phyloP scores from a whole-genome alignment of 176 grass and related monocot species.

The Coix lacrymajobi region DNA sequence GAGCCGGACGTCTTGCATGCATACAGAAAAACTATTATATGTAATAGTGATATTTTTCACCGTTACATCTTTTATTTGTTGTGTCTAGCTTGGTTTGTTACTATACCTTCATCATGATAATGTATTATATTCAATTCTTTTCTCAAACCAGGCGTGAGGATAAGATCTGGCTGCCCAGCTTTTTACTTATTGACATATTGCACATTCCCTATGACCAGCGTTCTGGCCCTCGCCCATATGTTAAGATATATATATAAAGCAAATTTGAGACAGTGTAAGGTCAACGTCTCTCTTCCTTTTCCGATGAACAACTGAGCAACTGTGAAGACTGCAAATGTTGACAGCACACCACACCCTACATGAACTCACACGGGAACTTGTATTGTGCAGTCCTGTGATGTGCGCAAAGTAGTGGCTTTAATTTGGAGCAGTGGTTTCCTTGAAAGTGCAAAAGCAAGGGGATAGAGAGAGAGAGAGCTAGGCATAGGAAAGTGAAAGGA shows the following conservation, averaged over 20 bases:
- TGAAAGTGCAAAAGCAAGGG: slow-evolving; percentile 42
- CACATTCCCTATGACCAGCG: background rate
- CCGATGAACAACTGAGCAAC: slow-evolving; percentile 8
- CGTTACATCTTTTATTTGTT: no score
- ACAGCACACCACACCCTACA: slow-evolving; percentile 30
- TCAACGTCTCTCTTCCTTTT: slow-evolving; percentile 6
- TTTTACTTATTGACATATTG: no score
- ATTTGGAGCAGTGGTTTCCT: slow-evolving; percentile 28
- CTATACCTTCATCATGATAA: background rate
- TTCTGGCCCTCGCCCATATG: background rate
- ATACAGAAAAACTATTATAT: no score
- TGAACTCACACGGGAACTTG: slow-evolving; percentile 15
- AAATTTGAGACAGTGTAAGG: slow-evolving; percentile 3
- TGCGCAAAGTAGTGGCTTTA: slow-evolving; percentile 37
- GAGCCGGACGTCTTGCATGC: no score
- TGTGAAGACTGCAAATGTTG: slow-evolving; percentile 6
- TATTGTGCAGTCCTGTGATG: slow-evolving; percentile 23
- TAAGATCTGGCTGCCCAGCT: background rate
- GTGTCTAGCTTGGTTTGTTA: no score
- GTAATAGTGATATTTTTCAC: no score
- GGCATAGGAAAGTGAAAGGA: background rate
- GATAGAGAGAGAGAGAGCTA: background rate
- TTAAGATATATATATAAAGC: slow-evolving; percentile 1
- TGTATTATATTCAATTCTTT: background rate
- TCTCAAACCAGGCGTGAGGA: background rate